These are phyloP conservation scores for Quercus tomentella DNA, from an alignment of 331 rosid species.

Conservation along the genomic window DNA sequence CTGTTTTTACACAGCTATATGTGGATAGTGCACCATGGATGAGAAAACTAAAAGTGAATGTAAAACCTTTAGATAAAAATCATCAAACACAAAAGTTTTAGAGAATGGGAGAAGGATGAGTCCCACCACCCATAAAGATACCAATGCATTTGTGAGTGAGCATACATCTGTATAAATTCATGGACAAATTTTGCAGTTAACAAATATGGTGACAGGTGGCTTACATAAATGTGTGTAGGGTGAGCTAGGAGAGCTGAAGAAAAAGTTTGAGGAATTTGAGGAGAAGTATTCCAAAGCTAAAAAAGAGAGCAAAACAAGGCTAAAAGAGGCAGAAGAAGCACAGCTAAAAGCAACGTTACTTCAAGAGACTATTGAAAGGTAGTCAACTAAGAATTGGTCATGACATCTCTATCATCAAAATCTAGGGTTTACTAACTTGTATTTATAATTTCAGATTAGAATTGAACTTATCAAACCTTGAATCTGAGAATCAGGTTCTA, in stretches of 20 bases:
- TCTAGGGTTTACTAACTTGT: constrained; percentile 21
- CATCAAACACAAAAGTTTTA: neutral
- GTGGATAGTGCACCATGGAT: neutral
- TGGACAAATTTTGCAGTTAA: neutral
- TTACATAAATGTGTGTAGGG: constrained; percentile 33
- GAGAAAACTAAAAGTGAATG: neutral
- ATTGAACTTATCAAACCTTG: constrained; percentile 67
- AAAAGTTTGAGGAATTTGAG: constrained; percentile 56
- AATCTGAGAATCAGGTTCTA: constrained; percentile 83
- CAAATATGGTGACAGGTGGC: constrained; percentile 9
- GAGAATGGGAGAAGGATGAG: neutral
- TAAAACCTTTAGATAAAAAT: neutral
- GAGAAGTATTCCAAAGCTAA: constrained; percentile 39
- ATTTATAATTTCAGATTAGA: constrained; percentile 54
- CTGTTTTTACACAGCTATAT: neutral
- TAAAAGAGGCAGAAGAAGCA: constrained; percentile 74
- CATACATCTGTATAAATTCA: neutral
- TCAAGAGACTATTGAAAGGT: constrained; percentile 81
- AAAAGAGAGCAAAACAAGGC: constrained; percentile 47
- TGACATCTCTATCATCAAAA: constrained; percentile 15
- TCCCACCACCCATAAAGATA: neutral
- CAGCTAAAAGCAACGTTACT: constrained; percentile 57
- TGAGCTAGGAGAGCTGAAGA: constrained; percentile 56
- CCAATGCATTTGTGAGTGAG: neutral
- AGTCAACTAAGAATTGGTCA: constrained; percentile 10